Conservation (phyloP, 2,329 filamentous ascomycete species). For the Alternaria triticina region DNA sequence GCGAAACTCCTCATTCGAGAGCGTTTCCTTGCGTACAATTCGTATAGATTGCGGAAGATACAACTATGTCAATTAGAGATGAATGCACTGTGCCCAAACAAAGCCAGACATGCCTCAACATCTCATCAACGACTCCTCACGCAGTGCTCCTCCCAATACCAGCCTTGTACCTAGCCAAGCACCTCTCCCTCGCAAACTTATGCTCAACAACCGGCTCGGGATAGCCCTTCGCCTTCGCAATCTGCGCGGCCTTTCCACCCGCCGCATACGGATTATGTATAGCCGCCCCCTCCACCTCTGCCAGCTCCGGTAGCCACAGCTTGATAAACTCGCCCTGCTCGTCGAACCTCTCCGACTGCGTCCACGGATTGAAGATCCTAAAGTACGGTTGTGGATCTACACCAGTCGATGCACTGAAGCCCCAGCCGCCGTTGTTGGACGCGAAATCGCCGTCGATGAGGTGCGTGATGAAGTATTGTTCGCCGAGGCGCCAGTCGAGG, state of each 20-base stretch:
- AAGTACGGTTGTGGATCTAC: constrained; percentile 92
- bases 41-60: background rate
- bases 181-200: constrained; percentile 69
- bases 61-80: background rate
- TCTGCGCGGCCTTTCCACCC: constrained; percentile 58
- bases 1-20: background rate
- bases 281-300: constrained; percentile 66
- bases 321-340: constrained; percentile 78
- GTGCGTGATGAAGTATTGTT: constrained; percentile 59
- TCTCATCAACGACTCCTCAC: constrained; percentile 1
- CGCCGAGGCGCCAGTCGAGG: constrained; percentile 58
- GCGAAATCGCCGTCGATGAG: constrained; percentile 57
- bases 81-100: background rate
- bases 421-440: constrained; percentile 69
- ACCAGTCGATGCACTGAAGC: constrained; percentile 70
- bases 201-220: constrained; percentile 78
- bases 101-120: background rate
- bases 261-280: constrained; percentile 82
- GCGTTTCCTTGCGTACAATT: background rate
- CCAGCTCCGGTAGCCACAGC: constrained; percentile 80
- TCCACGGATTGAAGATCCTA: constrained; percentile 83
- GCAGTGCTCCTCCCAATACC: constrained; percentile 62
- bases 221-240: constrained; percentile 73
- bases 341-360: constrained; percentile 89
- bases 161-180: constrained; percentile 73